Evolutionary conservation across 495 filamentous ascomycete species (phyloP), one percentile per base, ranked within the genome.

Genomic region (Melanomma pulvis-pyrius): DNA sequence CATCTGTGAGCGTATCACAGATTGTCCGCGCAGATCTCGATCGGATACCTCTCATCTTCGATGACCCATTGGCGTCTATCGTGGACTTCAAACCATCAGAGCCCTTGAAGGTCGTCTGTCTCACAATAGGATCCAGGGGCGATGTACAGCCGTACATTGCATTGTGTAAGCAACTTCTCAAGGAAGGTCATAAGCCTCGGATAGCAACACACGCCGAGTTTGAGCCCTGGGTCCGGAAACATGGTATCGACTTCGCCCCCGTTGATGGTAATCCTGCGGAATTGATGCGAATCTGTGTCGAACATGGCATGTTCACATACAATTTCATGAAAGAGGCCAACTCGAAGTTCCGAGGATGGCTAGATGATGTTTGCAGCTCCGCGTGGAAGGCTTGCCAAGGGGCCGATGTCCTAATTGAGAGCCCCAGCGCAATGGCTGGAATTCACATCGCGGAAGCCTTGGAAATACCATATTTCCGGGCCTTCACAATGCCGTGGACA

Each of bases 401-500:
- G 50, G 90, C 89, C 54, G 93, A 98, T 74, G 79, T 98, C 36
- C 81, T 98, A 17, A 96, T 98, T 54, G 94, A 98, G 69, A 93
- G 90, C 47, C 94, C 94, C n/a, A 92, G 89, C 67, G 92, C 96
- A 47, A 98, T 98, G 94, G 92, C 88, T 11, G 94, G 94, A 29
- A 97, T 98, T 47, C 94, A 98, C 75, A 97, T 98, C 65, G 94
- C 94, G n/a, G 96, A 98, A 78, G 92, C 92, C 7, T 82, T 98
- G 5, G 82, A 84, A 32, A 96, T 98, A 54, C 94, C 94, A 6
- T 98, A 98, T 73, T 98, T 98, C 82, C 87, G 94, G 64, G 96
- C 92, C 0, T 98, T 98, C 76, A 94, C 93, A 19, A 98, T 98
- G 94, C 96, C 94, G 15, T 98, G 94, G 94, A 93, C 96, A 0